Percentiles rank a stretch among this genome's conserved stretches.
phyloP scores from a whole-genome alignment of 345 rosid species.

The Linum usitatissimum region DNA sequence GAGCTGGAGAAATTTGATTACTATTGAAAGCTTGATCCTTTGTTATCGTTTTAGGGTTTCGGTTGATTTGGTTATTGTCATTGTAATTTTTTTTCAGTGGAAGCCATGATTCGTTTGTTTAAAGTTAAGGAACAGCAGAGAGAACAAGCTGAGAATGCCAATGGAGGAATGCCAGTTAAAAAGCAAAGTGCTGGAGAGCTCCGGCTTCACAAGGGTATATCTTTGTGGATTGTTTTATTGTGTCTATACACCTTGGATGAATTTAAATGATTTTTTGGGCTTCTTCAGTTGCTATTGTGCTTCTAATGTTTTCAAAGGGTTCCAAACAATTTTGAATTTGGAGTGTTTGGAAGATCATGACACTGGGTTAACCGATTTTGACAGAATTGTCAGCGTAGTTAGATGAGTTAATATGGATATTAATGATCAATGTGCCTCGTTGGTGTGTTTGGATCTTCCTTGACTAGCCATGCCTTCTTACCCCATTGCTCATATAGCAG shows the following conservation, averaged over 20 bases:
- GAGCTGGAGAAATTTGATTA: neutral
- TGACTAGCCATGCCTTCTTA: too few species aligned
- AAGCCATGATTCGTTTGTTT: constrained; percentile 63
- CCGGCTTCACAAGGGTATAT: constrained; percentile 73
- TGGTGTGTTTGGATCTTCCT: too few species aligned
- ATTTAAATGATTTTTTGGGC: neutral
- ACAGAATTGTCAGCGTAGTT: too few species aligned
- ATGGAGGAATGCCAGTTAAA: constrained; percentile 43
- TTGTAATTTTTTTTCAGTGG: constrained; percentile 8
- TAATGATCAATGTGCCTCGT: too few species aligned
- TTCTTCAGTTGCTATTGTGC: neutral
- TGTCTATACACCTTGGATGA: neutral
- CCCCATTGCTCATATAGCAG: too few species aligned
- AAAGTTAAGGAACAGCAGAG: constrained; percentile 84
- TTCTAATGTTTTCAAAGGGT: neutral
- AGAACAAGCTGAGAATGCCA: constrained; percentile 59
- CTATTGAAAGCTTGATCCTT: neutral
- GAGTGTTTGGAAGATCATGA: neutral
- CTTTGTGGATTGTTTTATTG: neutral
- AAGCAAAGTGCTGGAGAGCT: constrained; percentile 81
- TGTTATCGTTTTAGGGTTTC: neutral
- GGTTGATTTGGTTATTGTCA: neutral
- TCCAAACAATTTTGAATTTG: neutral
- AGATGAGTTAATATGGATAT: too few species aligned
- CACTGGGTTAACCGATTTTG: neutral